phyloP scores from a whole-genome alignment of 441 rosid species.

The Euphorbia corollata region DNA sequence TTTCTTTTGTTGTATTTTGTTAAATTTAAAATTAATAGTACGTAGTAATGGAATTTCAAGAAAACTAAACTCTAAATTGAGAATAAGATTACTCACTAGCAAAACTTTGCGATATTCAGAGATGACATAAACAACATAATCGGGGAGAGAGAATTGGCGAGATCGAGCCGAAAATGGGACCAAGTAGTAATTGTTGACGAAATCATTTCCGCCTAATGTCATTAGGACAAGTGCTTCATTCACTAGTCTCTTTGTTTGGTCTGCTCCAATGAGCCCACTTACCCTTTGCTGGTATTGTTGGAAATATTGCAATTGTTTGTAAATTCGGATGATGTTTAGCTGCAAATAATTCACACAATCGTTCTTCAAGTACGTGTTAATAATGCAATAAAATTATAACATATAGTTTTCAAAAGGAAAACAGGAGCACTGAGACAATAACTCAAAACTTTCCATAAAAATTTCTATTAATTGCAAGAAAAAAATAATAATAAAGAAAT shows the following conservation, averaged over 20 bases:
- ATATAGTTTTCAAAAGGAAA: too few relatives aligned
- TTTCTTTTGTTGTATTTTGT: too few relatives aligned
- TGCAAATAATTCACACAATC: conserved; percentile 21
- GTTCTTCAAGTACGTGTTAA: too few relatives aligned
- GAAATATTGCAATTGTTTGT: conserved; percentile 54
- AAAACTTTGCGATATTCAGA: conserved; percentile 73
- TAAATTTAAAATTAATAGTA: too few relatives aligned
- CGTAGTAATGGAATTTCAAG: too few relatives aligned
- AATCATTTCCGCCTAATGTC: conserved; percentile 89
- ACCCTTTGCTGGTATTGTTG: conserved; percentile 67
- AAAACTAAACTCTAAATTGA: too few relatives aligned
- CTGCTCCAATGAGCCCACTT: conserved; percentile 47
- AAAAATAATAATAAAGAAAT: too few relatives aligned
- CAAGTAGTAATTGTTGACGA: conserved; percentile 80
- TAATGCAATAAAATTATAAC: too few relatives aligned
- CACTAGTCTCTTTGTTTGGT: conserved; percentile 45
- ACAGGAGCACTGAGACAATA: too few relatives aligned
- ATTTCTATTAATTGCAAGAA: too few relatives aligned
- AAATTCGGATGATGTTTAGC: conserved; percentile 66
- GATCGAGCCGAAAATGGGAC: conserved; percentile 84
- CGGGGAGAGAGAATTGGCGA: conserved; percentile 65
- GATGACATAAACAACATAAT: conserved; percentile 64
- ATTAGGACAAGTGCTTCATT: conserved; percentile 58
- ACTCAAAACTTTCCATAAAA: too few relatives aligned
- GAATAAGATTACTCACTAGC: conserved; percentile 36